phyloP scores from a whole-genome alignment of 2,329 filamentous ascomycete species.

The Sarocladium brachiariae region DNA sequence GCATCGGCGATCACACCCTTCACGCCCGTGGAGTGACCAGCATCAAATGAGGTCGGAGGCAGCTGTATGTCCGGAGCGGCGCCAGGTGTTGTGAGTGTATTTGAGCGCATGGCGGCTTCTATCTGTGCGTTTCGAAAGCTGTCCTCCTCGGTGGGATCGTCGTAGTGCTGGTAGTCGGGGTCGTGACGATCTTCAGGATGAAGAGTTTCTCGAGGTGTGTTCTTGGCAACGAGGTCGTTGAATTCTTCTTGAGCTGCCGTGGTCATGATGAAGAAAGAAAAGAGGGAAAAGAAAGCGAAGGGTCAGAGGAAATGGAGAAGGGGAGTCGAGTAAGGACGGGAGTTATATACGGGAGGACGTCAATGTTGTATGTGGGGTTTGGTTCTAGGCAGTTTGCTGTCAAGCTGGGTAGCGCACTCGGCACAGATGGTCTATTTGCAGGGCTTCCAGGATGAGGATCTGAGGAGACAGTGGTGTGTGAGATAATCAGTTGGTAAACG shows the following conservation, averaged over 20 bases:
- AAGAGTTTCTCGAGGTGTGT: slow-evolving; percentile 33
- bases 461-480: neutral
- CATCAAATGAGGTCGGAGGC: slow-evolving; percentile 56
- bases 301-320: neutral
- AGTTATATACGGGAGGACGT: slow-evolving; percentile 3
- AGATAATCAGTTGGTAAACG: neutral
- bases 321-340: neutral
- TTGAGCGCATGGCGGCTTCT: slow-evolving; percentile 59
- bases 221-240: slow-evolving; percentile 53
- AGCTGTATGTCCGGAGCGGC: slow-evolving; percentile 47
- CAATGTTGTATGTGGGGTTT: neutral
- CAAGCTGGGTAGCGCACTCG: neutral
- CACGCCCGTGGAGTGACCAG: slow-evolving; percentile 67
- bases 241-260: slow-evolving; percentile 63
- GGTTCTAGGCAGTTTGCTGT: neutral
- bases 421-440: neutral
- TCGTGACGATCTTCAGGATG: slow-evolving; percentile 55
- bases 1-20: slow-evolving; percentile 86
- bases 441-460: neutral
- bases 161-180: slow-evolving; percentile 37
- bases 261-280: slow-evolving; percentile 33
- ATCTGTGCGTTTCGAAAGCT: slow-evolving; percentile 46
- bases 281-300: neutral
- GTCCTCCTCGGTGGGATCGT: slow-evolving; percentile 53
- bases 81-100: slow-evolving; percentile 39